A percentile compares a stretch with the other conserved stretches of the same genome.
phyloP scores from a whole-genome alignment of 164 flowering plant species.

The Aristolochia fimbriata region DNA sequence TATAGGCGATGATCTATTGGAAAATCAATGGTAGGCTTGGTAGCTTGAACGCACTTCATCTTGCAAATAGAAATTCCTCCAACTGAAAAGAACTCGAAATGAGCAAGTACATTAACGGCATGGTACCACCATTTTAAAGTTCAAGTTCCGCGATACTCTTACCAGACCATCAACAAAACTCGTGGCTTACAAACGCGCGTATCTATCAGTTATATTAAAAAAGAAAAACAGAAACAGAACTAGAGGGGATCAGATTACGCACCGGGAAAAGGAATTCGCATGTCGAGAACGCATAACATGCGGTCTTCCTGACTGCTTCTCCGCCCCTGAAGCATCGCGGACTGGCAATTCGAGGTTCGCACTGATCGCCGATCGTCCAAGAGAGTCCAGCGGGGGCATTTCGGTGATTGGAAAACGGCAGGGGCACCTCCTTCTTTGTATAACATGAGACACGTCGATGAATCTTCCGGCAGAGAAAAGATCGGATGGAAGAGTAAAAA shows the following conservation, averaged over 20 bases:
- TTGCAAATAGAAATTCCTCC: too few species aligned
- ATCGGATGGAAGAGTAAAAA: conserved; percentile 3
- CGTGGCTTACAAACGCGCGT: not conserved
- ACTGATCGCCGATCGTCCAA: conserved; percentile 5
- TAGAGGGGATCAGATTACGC: not conserved
- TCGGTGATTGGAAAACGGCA: conserved; percentile 84
- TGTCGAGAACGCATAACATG: conserved; percentile 57
- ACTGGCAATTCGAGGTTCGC: conserved; percentile 35
- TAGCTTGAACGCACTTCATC: too few species aligned
- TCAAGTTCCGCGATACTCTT: not conserved
- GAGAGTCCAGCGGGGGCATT: conserved; percentile 90
- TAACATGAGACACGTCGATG: conserved; percentile 70
- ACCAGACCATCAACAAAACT: not conserved
- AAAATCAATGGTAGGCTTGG: too few species aligned
- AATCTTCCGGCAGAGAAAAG: conserved; percentile 30
- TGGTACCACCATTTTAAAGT: not conserved
- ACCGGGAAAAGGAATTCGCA: conserved; percentile 86
- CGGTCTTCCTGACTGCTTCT: conserved; percentile 48
- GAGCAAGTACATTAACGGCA: not conserved
- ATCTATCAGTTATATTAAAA: not conserved
- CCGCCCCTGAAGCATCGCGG: conserved; percentile 64
- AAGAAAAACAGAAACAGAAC: too few species aligned
- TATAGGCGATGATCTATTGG: too few species aligned
- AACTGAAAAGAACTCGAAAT: not conserved
- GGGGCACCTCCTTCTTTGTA: conserved; percentile 94